A percentile compares a stretch with the other conserved stretches of the same genome.
phyloP scores from a whole-genome alignment of 2,329 filamentous ascomycete genomes.

The Aciculosporium take region DNA sequence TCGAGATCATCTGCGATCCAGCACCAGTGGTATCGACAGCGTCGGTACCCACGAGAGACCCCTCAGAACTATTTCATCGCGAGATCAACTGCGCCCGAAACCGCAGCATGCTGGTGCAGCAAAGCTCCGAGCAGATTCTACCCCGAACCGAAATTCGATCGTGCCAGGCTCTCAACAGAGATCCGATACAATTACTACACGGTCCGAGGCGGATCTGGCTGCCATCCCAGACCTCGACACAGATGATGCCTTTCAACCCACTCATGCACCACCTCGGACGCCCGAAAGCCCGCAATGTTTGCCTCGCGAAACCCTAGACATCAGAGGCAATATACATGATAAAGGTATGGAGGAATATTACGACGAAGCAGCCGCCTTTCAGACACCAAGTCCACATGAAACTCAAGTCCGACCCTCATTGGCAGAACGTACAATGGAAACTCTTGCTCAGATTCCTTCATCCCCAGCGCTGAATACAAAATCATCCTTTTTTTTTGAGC shows the following conservation, averaged over 20 bases:
- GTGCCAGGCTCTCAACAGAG: slow-evolving; percentile 4
- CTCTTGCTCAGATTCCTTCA: slow-evolving; percentile 60
- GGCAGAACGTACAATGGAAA: slow-evolving; percentile 76
- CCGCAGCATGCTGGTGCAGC: slow-evolving; percentile 3
- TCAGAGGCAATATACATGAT: not conserved
- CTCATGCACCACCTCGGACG: not conserved
- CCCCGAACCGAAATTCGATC: slow-evolving; percentile 6
- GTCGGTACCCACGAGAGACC: slow-evolving; percentile 8
- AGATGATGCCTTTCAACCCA: not conserved
- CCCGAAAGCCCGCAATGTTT: not conserved
- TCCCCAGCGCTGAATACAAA: slow-evolving; percentile 57
- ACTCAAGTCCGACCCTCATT: slow-evolving; percentile 41
- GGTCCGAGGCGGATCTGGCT: not conserved
- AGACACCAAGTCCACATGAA: slow-evolving; percentile 12
- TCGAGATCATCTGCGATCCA: slow-evolving; percentile 22
- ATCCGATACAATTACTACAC: slow-evolving; percentile 3
- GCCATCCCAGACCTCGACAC: not conserved
- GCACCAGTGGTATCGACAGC: slow-evolving; percentile 10
- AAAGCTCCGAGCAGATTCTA: slow-evolving; percentile 7
- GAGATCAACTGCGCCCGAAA: slow-evolving; percentile 11
- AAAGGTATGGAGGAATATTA: slow-evolving; percentile 2
- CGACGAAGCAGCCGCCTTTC: slow-evolving; percentile 8
- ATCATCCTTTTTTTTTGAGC: slow-evolving; percentile 58
- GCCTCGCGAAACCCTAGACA: not conserved
- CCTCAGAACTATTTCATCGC: slow-evolving; percentile 9